Percentiles rank a stretch among this genome's conserved stretches.
Evolutionary conservation across 306 rosid genomes (phyloP).

Genomic region (Crotalaria pallida): DNA sequence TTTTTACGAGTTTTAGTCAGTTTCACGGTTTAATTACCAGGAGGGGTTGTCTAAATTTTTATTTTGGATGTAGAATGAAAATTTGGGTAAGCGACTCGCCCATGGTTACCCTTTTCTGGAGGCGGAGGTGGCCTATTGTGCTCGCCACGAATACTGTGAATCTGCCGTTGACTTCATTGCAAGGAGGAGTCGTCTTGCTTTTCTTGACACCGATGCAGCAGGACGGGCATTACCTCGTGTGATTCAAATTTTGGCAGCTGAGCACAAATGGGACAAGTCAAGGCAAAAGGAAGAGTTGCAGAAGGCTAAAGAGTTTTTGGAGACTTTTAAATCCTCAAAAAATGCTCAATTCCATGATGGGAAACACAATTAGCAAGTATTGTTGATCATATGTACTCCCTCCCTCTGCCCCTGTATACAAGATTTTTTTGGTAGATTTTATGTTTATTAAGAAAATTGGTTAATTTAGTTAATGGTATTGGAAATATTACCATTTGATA

Average conservation of each 20-base stretch:
- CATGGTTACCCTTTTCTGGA: slow-evolving; percentile 87
- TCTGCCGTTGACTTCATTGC: slow-evolving; percentile 86
- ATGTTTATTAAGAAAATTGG: no score
- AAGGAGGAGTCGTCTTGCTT: slow-evolving; percentile 79
- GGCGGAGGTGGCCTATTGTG: slow-evolving; percentile 95
- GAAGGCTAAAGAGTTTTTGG: slow-evolving; percentile 53
- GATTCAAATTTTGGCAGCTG: slow-evolving; percentile 65
- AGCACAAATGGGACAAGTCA: slow-evolving; percentile 76
- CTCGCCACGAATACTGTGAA: slow-evolving; percentile 84
- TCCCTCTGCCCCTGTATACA: no score
- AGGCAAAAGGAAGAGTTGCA: slow-evolving; percentile 62
- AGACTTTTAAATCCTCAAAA: slow-evolving; percentile 76
- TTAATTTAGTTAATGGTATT: no score
- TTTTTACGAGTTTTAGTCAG: neutral
- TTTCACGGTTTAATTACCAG: neutral
- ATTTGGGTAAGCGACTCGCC: slow-evolving; percentile 83
- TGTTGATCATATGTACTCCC: neutral
- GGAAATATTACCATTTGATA: no score
- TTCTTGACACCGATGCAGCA: slow-evolving; percentile 90
- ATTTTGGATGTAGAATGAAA: slow-evolving; percentile 53
- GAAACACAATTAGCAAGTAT: slow-evolving; percentile 49
- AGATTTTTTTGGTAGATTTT: no score
- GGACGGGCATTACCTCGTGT: slow-evolving; percentile 71
- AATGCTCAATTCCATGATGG: slow-evolving; percentile 84
- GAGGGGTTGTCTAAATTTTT: neutral